These are phyloP conservation scores for Teunomyces tritomae DNA, from an alignment of 805 yeast species.

Conservation along the genomic window DNA sequence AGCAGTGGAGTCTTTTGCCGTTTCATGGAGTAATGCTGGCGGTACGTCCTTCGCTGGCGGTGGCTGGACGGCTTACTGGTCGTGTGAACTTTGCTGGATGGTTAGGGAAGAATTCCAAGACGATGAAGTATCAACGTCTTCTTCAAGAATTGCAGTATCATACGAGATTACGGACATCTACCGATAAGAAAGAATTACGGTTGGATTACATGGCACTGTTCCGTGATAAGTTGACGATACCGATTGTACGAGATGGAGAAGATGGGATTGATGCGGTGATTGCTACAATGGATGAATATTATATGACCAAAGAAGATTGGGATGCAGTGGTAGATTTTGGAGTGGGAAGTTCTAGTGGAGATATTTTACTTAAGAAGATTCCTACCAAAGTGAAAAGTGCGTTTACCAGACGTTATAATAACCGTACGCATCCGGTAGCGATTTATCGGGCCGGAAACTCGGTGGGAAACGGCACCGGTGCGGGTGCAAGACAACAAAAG, in stretches of 20 bases:
- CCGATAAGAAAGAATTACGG: conserved; percentile 72
- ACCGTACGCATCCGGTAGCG: conserved; percentile 76
- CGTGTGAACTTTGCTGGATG: conserved; percentile 79
- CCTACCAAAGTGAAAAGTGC: conserved; percentile 79
- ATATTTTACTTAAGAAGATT: conserved; percentile 52
- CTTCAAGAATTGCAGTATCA: conserved; percentile 89
- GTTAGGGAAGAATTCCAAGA: conserved; percentile 88
- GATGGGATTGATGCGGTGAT: conserved; percentile 69
- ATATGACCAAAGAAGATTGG: conserved; percentile 88
- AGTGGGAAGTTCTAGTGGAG: conserved; percentile 53
- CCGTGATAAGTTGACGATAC: conserved; percentile 53
- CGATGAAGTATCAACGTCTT: conserved; percentile 70
- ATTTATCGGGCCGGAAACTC: conserved; percentile 72
- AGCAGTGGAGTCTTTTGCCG: conserved; percentile 92
- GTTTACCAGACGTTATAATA: conserved; percentile 83
- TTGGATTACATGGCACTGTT: conserved; percentile 71
- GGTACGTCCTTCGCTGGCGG: conserved; percentile 70
- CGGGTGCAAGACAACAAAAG: conserved; percentile 24
- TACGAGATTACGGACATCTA: conserved; percentile 73
- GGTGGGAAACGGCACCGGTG: conserved; percentile 23
- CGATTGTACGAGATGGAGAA: conserved; percentile 53
- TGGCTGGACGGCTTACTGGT: conserved; percentile 68
- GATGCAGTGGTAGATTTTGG: conserved; percentile 82
- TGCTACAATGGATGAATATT: conserved; percentile 78
- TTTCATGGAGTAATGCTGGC: conserved; percentile 85